Evolutionary conservation across 306 rosid genomes (phyloP).

Genomic region (Vigna unguiculata): DNA sequence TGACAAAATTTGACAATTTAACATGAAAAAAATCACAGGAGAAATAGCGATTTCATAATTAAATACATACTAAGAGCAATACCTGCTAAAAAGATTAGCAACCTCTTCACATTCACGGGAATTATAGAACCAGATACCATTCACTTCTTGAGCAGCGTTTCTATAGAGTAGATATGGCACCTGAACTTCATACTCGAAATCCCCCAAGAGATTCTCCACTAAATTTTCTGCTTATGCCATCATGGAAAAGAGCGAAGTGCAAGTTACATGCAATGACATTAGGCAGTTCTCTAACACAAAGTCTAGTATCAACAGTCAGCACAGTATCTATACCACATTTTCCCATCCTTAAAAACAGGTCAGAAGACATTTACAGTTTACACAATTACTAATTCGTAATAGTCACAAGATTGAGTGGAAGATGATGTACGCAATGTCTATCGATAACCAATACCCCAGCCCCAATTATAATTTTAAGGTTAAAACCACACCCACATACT

Average conservation of each 20-base stretch:
- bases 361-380: conserved; percentile 15
- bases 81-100: conserved; percentile 74
- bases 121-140: conserved; percentile 72
- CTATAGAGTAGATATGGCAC: conserved; percentile 67
- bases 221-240: conserved; percentile 60
- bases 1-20: conserved; percentile 11
- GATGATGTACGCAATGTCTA: conserved; percentile 21
- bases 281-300: conserved; percentile 36
- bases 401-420: conserved; percentile 38
- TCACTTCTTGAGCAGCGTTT: conserved; percentile 75
- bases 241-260: conserved; percentile 31
- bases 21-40: background rate
- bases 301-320: conserved; percentile 28
- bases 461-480: conserved; percentile 37
- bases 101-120: conserved; percentile 70
- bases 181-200: conserved; percentile 71
- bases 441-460: conserved; percentile 32
- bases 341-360: conserved; percentile 18
- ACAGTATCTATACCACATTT: conserved; percentile 16
- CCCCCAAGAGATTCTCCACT: conserved; percentile 73
- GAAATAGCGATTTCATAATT: conserved; percentile 8
- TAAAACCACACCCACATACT: conserved; percentile 33
- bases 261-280: conserved; percentile 21
- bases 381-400: conserved; percentile 6
- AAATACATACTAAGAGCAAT: conserved; percentile 22